Base-by-base conservation (phyloP, 2,329 filamentous ascomycete species). In the Aureobasidium musti region DNA sequence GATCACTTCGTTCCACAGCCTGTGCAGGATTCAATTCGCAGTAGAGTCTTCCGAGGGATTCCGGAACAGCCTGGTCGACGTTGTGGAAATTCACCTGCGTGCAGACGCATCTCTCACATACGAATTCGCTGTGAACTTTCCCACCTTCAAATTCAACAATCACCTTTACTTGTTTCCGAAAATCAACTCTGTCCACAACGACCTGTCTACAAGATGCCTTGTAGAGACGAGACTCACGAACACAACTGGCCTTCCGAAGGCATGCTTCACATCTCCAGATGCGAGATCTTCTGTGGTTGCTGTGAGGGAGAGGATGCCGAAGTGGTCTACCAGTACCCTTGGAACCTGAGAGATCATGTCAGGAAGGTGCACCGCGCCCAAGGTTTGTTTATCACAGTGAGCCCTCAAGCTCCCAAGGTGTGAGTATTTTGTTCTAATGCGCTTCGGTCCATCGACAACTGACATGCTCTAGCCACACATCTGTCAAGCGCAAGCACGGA, bases 211-310 rank as follows among this genome's bases (percentile, higher is more conserved):
- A 49, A 23, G 13, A 61, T 61, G 57, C 57, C 57, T 49, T 61
- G 57, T 14, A 47, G 41, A 21, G 43, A 49, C n/a, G 30, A 49
- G 17, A 49, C 26, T 3, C 57, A 61, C 43, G 21, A 61, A n/a
- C 57, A 61, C 45, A 10, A 35, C 3, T 61, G 57, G 57, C 57
- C 43, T 3, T 23, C 35, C 11, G 37, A 26, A 35, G 57, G 57
- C 37, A 35, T 5, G 8, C 57, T 61, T 3, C n/a, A 14, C 10
- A 47, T 61, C 43, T 37, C 11, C 28, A 61, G 17, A 35, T 61
- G 57, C 30, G 57, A 61, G 30, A 35, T 47, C 57, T 61, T 61
- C 30, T 61, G 57, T 30, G 57, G 57, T 1, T 61, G 37, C 21
- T 61, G 57, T 61, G 21, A 19, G 2, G 57, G 57, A 35, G 41